Evolutionary conservation across 2,329 filamentous ascomycete species (phyloP), one percentile per base, ranked within the genome.

Genomic region (Pseudocercospora musae): DNA sequence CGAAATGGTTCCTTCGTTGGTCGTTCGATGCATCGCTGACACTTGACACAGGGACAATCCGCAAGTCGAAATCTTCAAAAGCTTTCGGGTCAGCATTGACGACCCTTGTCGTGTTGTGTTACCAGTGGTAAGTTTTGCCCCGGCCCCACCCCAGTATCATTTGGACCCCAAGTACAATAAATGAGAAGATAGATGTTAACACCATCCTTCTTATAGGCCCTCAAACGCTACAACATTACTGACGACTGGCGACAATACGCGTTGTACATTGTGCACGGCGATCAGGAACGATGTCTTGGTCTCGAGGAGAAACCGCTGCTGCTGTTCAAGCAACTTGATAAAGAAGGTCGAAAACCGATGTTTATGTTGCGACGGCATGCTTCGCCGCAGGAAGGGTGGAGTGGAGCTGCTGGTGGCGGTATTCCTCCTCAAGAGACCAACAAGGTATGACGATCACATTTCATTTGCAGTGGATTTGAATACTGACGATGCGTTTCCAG

Each of bases 211-310:
- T 46, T 40, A 42, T 62, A 74, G 72, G 95, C 95, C 2, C 84
- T 99, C 18, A 96, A 96, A 75, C 96, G 97, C 76, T 99, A 99
- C 79, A 95, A 98, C 74, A 99, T 99, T 80, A 94, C 96, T 69
- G 94, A 93, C 21, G 94, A 96, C 56, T 97, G 93, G 90, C 91
- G 96, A 70, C 92, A 98, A 73, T 99, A 99, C 74, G 94, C 95
- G 0, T 81, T 99, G 31, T 99, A 98, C 74, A 99, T 99, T 75
- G 95, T 99, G 3, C 96, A 97, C 71, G 95, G 95, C n/a, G 93
- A 98, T 72, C 92, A 98, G 77, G 95, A 99, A 79, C 88, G 95
- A 13, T 98, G 94, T 75, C 79, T 99, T 40, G 92, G 90, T 0
- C 81, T 96, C 68, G 90, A 98, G 62, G 95, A 99, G 78, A 94